phyloP scores from a whole-genome alignment of 2,329 filamentous ascomycete species.

The Epichloe aotearoae region DNA sequence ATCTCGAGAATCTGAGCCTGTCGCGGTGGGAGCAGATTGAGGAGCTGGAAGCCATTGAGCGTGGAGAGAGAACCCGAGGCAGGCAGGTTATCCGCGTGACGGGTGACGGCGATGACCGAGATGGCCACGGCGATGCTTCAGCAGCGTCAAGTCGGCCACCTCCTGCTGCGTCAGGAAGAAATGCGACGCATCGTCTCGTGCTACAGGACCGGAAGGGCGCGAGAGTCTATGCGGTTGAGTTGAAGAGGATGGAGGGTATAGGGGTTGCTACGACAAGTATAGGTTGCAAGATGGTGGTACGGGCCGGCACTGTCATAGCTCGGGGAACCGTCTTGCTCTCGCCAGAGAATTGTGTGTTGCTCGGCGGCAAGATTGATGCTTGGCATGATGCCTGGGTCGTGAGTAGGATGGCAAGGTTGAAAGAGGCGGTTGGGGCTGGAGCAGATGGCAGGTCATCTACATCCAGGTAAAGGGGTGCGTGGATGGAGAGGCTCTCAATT shows the following conservation, averaged over 20 bases:
- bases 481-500: conserved; percentile 2
- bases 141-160: neutral
- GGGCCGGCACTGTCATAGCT: conserved; percentile 49
- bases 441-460: neutral
- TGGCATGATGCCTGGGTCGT: conserved; percentile 69
- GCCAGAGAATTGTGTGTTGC: conserved; percentile 49
- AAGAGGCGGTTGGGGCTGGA: conserved; percentile 35
- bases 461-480: neutral
- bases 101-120: conserved; percentile 12
- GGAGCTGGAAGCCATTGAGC: conserved; percentile 57
- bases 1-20: conserved; percentile 69
- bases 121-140: neutral
- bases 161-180: conserved; percentile 12
- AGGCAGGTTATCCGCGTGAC: conserved; percentile 67
- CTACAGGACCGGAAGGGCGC: conserved; percentile 67
- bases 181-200: conserved; percentile 64
- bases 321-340: conserved; percentile 71
- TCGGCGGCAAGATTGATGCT: conserved; percentile 79
- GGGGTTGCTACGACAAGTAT: conserved; percentile 53
- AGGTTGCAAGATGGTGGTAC: conserved; percentile 70
- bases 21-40: conserved; percentile 83
- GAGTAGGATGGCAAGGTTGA: conserved; percentile 55
- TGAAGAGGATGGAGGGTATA: conserved; percentile 51
- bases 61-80: conserved; percentile 62
- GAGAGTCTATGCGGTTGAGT: conserved; percentile 59